Conservation (phyloP, 192 early-diverging fungal species). For the Entomortierella chlamydospora region DNA sequence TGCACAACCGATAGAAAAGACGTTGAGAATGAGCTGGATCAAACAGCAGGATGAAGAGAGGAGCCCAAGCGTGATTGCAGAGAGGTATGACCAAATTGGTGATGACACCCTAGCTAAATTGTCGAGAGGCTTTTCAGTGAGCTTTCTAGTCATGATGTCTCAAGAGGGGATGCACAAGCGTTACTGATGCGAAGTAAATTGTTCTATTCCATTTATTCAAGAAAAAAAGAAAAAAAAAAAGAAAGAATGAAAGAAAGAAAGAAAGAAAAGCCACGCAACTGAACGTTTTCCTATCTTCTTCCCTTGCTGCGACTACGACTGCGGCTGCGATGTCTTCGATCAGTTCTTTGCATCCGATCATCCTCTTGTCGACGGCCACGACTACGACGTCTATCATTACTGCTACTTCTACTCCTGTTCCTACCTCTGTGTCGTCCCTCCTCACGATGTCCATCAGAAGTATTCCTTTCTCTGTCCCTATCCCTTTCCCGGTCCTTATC, state of each 20-base stretch:
- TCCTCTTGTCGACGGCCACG: not conserved
- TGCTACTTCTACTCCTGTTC: constrained; percentile 1
- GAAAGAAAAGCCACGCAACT: no score
- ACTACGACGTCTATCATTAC: not conserved
- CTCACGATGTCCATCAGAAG: not conserved
- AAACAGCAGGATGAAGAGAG: constrained; percentile 65
- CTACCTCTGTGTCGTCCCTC: not conserved
- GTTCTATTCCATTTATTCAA: no score
- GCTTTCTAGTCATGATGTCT: no score
- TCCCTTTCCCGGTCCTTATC: no score
- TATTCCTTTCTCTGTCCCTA: not conserved
- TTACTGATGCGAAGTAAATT: no score
- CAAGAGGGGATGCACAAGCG: no score
- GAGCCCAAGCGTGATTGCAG: constrained; percentile 46
- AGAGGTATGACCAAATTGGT: constrained; percentile 17
- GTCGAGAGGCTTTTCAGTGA: no score
- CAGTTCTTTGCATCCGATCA: not conserved
- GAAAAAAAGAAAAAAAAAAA: no score
- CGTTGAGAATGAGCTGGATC: constrained; percentile 64
- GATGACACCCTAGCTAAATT: no score
- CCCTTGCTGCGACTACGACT: not conserved
- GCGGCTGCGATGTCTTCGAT: not conserved
- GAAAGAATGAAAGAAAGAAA: no score
- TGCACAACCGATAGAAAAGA: constrained; percentile 65
- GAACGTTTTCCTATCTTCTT: not conserved